phyloP scores from a whole-genome alignment of 345 rosid species.

The Murraya koenigii region DNA sequence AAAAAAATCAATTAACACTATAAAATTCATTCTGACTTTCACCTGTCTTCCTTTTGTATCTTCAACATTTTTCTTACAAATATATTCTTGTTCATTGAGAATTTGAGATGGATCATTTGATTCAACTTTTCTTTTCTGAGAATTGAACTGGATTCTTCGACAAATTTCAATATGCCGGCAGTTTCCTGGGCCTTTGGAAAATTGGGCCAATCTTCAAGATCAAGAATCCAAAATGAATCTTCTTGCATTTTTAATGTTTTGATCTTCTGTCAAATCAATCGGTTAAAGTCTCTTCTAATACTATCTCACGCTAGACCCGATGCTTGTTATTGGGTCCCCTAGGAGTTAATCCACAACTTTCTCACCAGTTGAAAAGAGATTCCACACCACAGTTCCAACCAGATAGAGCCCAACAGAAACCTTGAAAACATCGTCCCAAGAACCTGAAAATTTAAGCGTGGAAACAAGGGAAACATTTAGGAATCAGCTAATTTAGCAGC shows the following conservation, averaged over 20 bases:
- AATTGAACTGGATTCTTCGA: not conserved
- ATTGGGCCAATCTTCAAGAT: conserved; percentile 12
- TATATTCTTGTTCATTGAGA: not conserved
- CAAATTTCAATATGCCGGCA: not conserved
- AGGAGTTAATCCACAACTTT: conserved; percentile 61
- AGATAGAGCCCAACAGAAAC: conserved; percentile 87
- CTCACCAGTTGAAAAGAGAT: conserved; percentile 85
- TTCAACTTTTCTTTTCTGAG: not conserved
- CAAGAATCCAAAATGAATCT: conserved; percentile 3
- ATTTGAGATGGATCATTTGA: too few species aligned
- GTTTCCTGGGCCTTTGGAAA: conserved; percentile 15
- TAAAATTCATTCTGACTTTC: too few species aligned
- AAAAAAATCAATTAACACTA: too few species aligned
- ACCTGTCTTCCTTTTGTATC: too few species aligned
- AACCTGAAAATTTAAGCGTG: conserved; percentile 44
- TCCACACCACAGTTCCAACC: conserved; percentile 85
- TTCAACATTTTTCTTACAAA: conserved; percentile 10
- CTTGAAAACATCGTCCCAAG: conserved; percentile 93
- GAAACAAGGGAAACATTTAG: not conserved
- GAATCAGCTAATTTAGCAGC: not conserved
- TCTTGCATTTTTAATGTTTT: not conserved
- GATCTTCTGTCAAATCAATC: conserved; percentile 6
- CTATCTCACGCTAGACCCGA: conserved; percentile 20
- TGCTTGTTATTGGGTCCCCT: conserved; percentile 6
- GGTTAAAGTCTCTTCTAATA: not conserved